A percentile compares a stretch with the other conserved stretches of the same genome.
Conservation (phyloP, 2,329 filamentous ascomycete genomes). For the Fusarium goolgardi region DNA sequence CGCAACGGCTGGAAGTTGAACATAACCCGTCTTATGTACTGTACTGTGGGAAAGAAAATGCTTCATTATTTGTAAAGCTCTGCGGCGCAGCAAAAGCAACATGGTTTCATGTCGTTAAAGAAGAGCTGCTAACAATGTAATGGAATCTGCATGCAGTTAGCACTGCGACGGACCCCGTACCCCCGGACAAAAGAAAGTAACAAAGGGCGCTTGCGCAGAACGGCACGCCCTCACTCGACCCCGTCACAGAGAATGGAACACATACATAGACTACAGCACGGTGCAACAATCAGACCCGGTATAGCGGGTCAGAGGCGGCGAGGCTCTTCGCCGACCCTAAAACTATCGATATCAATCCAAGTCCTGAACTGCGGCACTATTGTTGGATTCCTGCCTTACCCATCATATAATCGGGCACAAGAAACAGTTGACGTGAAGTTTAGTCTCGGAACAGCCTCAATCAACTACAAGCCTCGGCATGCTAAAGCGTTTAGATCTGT, state of each 20-base stretch:
- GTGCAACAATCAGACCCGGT: slow-evolving; percentile 46
- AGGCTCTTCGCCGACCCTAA: slow-evolving; percentile 20
- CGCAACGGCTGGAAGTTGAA: neutral
- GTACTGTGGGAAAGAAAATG: slow-evolving; percentile 1
- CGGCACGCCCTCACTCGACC: slow-evolving; percentile 24
- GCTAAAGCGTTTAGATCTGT: neutral
- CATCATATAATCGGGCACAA: neutral
- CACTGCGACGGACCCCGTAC: slow-evolving; percentile 27
- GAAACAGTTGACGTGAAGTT: slow-evolving; percentile 4
- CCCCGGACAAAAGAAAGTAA: slow-evolving; percentile 14
- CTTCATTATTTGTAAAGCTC: slow-evolving; percentile 5
- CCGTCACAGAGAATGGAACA: slow-evolving; percentile 33
- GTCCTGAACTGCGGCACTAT: neutral
- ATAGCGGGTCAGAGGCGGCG: slow-evolving; percentile 40
- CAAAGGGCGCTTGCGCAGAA: slow-evolving; percentile 30
- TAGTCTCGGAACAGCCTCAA: slow-evolving; percentile 2
- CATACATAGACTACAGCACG: slow-evolving; percentile 33
- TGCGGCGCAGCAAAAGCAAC: slow-evolving; percentile 29
- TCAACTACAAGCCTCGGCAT: neutral
- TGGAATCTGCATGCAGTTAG: slow-evolving; percentile 39
- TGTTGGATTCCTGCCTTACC: neutral
- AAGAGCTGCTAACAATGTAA: slow-evolving; percentile 39
- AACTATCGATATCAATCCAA: slow-evolving; percentile 7
- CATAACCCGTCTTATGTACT: neutral
- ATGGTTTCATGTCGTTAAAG: slow-evolving; percentile 39